phyloP scores from a whole-genome alignment of 2,329 filamentous ascomycete species.

The Ophiobolus disseminans region DNA sequence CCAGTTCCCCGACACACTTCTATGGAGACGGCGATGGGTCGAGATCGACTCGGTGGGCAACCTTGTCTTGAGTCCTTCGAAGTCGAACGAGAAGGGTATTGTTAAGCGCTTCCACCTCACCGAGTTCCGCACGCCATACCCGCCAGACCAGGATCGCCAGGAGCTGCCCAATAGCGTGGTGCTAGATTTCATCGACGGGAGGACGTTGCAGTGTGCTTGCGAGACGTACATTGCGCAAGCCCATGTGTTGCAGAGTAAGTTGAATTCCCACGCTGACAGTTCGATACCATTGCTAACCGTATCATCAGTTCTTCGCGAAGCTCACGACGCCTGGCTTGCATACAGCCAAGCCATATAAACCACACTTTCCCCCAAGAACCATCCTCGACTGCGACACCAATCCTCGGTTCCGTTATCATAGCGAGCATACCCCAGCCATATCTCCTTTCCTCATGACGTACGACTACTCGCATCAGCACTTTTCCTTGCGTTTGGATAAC shows the following conservation, averaged over 20 bases:
- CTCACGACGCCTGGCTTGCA: conserved; percentile 47
- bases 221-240: conserved; percentile 44
- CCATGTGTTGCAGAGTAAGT: conserved; percentile 47
- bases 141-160: conserved; percentile 89
- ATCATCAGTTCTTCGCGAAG: conserved; percentile 44
- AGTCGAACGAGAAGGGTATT: conserved; percentile 67
- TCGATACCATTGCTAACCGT: conserved; percentile 15
- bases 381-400: too few relatives aligned
- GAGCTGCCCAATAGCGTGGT: conserved; percentile 87
- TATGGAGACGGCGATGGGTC: conserved; percentile 94
- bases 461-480: not conserved
- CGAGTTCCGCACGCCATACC: conserved; percentile 79
- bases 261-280: not conserved
- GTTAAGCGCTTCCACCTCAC: conserved; percentile 84
- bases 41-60: conserved; percentile 84
- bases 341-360: conserved; percentile 35
- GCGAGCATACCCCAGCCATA: not conserved
- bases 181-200: conserved; percentile 67
- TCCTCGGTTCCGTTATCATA: conserved; percentile 1
- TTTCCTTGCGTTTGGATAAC: not conserved
- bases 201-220: conserved; percentile 67
- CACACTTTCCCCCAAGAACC: not conserved
- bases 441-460: not conserved
- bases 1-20: conserved; percentile 92
- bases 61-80: conserved; percentile 77